A percentile compares a stretch with the other conserved stretches of the same genome.
These are phyloP conservation scores for Cyberlindnera americana DNA, from an alignment of 805 yeast species.

Conservation along the genomic window DNA sequence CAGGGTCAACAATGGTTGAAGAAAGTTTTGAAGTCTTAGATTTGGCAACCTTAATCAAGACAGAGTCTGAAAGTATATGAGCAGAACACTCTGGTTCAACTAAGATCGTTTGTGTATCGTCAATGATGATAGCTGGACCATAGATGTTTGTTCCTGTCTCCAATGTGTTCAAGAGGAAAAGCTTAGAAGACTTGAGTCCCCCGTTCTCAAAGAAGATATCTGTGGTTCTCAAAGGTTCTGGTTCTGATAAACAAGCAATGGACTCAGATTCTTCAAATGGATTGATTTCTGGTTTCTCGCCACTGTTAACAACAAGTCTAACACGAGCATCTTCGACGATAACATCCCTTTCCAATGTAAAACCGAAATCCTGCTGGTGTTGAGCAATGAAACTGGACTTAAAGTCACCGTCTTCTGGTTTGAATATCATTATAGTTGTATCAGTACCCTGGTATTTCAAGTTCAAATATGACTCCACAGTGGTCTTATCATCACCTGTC, in stretches of 20 bases:
- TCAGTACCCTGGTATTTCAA: conserved; percentile 45
- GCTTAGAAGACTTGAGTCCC: conserved; percentile 26
- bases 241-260: conserved; percentile 16
- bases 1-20: conserved; percentile 42
- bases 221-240: conserved; percentile 32
- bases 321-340: conserved; percentile 33
- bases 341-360: conserved; percentile 31
- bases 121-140: conserved; percentile 61
- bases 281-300: conserved; percentile 18
- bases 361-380: conserved; percentile 36
- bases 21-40: conserved; percentile 31
- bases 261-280: conserved; percentile 25
- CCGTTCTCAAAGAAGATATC: conserved; percentile 31
- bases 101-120: conserved; percentile 56
- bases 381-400: conserved; percentile 23
- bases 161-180: conserved; percentile 30
- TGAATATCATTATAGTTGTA: conserved; percentile 37
- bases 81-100: conserved; percentile 36
- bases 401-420: conserved; percentile 26
- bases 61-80: conserved; percentile 34
- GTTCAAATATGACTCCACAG: too few species aligned
- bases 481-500: too few species aligned
- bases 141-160: conserved; percentile 28
- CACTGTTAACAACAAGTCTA: conserved; percentile 29
- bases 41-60: conserved; percentile 32